Conservation (phyloP, 2,329 filamentous ascomycete species). For the Bertia moriformis region DNA sequence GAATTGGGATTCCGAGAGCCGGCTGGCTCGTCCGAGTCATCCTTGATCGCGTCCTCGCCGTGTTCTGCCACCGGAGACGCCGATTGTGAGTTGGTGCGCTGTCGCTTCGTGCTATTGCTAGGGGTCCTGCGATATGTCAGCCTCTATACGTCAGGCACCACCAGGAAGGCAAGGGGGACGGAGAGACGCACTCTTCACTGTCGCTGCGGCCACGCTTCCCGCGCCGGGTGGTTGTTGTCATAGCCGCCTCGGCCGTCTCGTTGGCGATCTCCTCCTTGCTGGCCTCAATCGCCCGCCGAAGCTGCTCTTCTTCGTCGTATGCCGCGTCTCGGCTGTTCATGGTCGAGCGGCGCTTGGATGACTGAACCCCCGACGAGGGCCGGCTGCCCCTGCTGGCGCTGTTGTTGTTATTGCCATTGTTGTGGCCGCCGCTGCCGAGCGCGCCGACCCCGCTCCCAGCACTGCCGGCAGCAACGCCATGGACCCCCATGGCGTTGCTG, state of each 20-base stretch:
- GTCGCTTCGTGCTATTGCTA: constrained; percentile 41
- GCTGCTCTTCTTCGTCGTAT: constrained; percentile 58
- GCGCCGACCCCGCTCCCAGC: too few species aligned
- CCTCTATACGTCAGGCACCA: constrained; percentile 39
- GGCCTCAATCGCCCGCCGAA: constrained; percentile 58
- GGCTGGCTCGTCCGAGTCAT: constrained; percentile 48
- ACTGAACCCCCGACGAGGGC: constrained; percentile 20
- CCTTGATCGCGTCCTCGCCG: constrained; percentile 20
- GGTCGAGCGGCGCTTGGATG: constrained; percentile 54
- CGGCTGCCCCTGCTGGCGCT: constrained; percentile 28
- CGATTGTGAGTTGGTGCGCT: constrained; percentile 45
- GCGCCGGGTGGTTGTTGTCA: constrained; percentile 37
- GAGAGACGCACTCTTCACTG: constrained; percentile 51
- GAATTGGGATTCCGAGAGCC: constrained; percentile 24
- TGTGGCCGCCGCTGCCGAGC: too few species aligned
- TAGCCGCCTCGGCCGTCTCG: constrained; percentile 24
- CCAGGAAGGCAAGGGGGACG: too few species aligned
- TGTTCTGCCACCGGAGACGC: constrained; percentile 26
- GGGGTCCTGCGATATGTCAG: too few species aligned
- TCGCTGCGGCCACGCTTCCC: constrained; percentile 55
- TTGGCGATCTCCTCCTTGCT: constrained; percentile 45
- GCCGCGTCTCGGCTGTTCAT: constrained; percentile 64
- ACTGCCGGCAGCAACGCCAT: too few species aligned
- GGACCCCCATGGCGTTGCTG: too few species aligned
- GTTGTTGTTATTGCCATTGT: constrained; percentile 23